Base-by-base conservation (phyloP, 2,329 filamentous ascomycete genomes). In the Dactylellina cionopaga region DNA sequence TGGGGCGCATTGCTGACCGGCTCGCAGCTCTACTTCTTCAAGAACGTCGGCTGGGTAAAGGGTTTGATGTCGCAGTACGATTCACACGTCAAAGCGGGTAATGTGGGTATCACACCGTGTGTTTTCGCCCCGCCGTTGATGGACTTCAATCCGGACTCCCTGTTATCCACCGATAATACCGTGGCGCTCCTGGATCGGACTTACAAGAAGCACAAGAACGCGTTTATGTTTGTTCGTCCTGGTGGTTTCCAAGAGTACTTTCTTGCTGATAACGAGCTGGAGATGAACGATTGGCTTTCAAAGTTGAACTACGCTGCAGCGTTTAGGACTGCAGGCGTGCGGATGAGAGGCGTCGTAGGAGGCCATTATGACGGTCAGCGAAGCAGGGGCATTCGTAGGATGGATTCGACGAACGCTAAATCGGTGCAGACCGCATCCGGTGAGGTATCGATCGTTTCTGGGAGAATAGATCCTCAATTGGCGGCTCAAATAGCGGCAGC, bases 21-120 rank as follows among this genome's bases (percentile, higher is more conserved):
- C n/a, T 96, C 95, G 4, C 94, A 97, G 78, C 86, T 99, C 5
- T 99, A 97, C 80, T 92, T 99, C 80, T 99, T 98, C 83, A 89
- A 92, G 66, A 97, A 98, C 79, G 90, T 92, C 3, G 85, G 88
- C 17, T 99, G 95, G 94, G 88, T 96, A 31, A 98, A 96, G 80
- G 90, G 86, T 68, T 81, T 99, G 75, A 92, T 98, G 83, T 87
- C 91, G 74, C 95, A 99, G 79, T 89, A 94, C 78, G 92, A 96
- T 46, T 84, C 85, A 10, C 92, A 96, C 77, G 84, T 92, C 76
- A 95, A 90, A 79, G 87, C 89, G 59, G 92, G 90, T 1, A 86
- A 92, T 69, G 87, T 90, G 68, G 88, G 88, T 0, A 88, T 88
- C 49, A 75, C 74, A 15, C 91, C 93, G 0, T 88, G 96, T 41